These are phyloP conservation scores for Pythium periplocum DNA, from an alignment of 352 stramenopile genomes.

Conservation along the genomic window DNA sequence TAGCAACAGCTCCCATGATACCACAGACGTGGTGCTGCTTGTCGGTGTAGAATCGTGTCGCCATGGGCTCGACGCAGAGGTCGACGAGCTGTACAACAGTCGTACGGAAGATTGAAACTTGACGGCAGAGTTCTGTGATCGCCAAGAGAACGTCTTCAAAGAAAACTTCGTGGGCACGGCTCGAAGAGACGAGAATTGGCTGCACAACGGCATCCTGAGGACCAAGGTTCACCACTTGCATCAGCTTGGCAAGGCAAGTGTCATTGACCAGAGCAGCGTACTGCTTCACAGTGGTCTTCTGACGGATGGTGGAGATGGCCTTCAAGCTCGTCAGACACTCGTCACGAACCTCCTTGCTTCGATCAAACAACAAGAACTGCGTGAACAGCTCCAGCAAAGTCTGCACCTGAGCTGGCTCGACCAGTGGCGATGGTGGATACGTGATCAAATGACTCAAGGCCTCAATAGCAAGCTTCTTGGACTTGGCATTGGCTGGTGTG, in stretches of 20 bases:
- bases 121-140: conserved; percentile 69
- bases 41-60: conserved; percentile 25
- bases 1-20: conserved; percentile 66
- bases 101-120: conserved; percentile 74
- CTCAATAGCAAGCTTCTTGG: conserved; percentile 60
- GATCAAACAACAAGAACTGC: conserved; percentile 57
- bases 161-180: conserved; percentile 49
- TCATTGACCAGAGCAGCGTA: conserved; percentile 74
- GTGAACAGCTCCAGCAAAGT: conserved; percentile 74
- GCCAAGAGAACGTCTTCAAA: conserved; percentile 65
- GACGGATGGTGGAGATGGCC: conserved; percentile 62
- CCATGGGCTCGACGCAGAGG: conserved; percentile 26
- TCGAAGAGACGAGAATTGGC: conserved; percentile 44
- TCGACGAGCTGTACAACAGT: conserved; percentile 73
- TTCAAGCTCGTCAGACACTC: conserved; percentile 66
- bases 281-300: conserved; percentile 39
- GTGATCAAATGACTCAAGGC: conserved; percentile 70
- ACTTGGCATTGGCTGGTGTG: conserved; percentile 24
- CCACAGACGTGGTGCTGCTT: conserved; percentile 27
- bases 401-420: conserved; percentile 56
- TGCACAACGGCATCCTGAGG: conserved; percentile 18
- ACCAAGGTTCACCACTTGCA: conserved; percentile 43
- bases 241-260: conserved; percentile 66
- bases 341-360: conserved; percentile 51
- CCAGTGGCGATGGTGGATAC: conserved; percentile 73